A percentile compares a stretch with the other conserved stretches of the same genome.
phyloP scores from a whole-genome alignment of 2,329 filamentous ascomycete genomes.

The Aspergillus sp. region DNA sequence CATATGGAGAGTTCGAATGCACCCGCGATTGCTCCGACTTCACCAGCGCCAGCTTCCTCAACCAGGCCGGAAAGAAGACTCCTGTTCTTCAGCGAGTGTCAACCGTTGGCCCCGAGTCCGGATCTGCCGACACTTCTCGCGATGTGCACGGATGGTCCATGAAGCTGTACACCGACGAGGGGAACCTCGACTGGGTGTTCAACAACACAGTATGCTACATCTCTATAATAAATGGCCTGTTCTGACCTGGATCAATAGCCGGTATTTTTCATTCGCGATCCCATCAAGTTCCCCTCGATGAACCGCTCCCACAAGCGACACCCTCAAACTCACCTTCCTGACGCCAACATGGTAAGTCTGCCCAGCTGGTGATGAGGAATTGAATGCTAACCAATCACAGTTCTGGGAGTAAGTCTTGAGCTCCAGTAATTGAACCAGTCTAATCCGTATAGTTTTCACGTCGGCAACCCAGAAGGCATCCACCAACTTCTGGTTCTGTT shows the following conservation, averaged over 20 bases:
- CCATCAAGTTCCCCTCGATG: conserved; percentile 64
- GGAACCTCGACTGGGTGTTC: conserved; percentile 39
- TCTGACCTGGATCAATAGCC: conserved; percentile 37
- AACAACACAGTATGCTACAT: conserved; percentile 19
- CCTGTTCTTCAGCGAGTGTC: conserved; percentile 38
- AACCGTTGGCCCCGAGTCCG: conserved; percentile 32
- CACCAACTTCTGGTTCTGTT: conserved; percentile 64
- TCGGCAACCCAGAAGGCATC: conserved; percentile 59
- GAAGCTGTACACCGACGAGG: conserved; percentile 55
- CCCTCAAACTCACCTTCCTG: not conserved
- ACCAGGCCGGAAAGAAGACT: conserved; percentile 55
- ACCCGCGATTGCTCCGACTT: conserved; percentile 59
- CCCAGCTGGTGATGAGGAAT: too few relatives aligned
- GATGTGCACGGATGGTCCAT: conserved; percentile 53
- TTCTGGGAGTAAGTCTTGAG: not conserved
- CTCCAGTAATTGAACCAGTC: not conserved
- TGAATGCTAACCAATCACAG: not conserved
- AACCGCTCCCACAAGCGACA: not conserved
- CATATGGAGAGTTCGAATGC: conserved; percentile 61
- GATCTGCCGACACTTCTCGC: conserved; percentile 46
- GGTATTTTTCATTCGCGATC: conserved; percentile 68
- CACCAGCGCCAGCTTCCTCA: conserved; percentile 57
- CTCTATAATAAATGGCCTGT: not conserved
- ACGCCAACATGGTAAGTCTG: not conserved
- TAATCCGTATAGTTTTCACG: not conserved